Evolutionary conservation across 2,329 filamentous ascomycete genomes (phyloP).

Genomic region (Epichloe brachyelytri): DNA sequence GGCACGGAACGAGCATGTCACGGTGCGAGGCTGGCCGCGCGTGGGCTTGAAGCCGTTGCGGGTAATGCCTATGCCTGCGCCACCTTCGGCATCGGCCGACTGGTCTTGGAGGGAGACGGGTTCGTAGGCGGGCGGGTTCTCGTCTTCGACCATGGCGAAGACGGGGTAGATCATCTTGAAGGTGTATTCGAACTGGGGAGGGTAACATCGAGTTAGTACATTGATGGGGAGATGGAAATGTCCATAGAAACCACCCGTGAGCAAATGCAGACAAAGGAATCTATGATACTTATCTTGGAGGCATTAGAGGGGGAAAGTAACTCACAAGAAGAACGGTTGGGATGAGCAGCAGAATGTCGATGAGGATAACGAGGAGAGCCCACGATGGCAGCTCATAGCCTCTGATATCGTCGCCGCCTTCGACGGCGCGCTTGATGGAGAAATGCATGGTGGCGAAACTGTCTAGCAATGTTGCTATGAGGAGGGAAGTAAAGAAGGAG

Average conservation of each 20-base stretch:
- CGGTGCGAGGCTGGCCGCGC: conserved; percentile 22
- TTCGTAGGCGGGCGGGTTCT: conserved; percentile 41
- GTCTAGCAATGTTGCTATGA: not conserved
- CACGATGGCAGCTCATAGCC: conserved; percentile 24
- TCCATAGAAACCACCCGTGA: too few relatives aligned
- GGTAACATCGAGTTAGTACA: not conserved
- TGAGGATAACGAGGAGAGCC: conserved; percentile 25
- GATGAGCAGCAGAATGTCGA: conserved; percentile 31
- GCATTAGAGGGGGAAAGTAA: not conserved
- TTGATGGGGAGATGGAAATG: too few relatives aligned
- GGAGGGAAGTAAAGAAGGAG: not conserved
- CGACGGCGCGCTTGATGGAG: conserved; percentile 21
- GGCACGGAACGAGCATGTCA: conserved; percentile 38
- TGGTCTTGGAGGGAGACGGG: conserved; percentile 32
- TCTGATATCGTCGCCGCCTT: conserved; percentile 11
- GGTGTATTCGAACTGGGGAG: conserved; percentile 34
- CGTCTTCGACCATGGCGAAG: conserved; percentile 46
- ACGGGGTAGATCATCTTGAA: conserved; percentile 37
- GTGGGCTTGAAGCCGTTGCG: conserved; percentile 22
- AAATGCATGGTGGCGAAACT: conserved; percentile 6
- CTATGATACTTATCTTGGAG: too few relatives aligned
- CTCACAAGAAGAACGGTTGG: conserved; percentile 31
- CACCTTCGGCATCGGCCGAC: conserved; percentile 20
- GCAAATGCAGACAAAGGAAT: too few relatives aligned
- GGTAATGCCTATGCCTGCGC: conserved; percentile 9